Evolutionary conservation across 2,329 filamentous ascomycete genomes (phyloP), one percentile per base, ranked within the genome.

Genomic region (Lachnellula suecica): DNA sequence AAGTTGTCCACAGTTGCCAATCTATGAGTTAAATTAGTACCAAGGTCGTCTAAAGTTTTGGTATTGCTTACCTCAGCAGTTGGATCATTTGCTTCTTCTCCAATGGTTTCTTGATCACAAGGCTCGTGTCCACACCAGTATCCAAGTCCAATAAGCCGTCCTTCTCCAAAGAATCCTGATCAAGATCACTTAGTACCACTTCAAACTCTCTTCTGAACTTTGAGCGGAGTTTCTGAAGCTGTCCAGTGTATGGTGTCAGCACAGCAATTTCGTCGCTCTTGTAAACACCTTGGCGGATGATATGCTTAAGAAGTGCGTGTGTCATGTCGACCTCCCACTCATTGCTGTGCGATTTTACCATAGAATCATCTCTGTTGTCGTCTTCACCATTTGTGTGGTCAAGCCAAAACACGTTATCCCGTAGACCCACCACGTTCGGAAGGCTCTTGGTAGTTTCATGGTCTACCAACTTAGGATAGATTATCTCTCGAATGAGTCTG

Each of bases 1-100:
- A 89, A 91, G 57, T 91, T 91, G 65, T 89, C 85, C 0, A 90
- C 79, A 0, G 85, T 90, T 0, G 85, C 84, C 25, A 71, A 58
- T 4, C 68, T 48, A 4, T 69, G 20, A 35, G 17, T 3, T 11
- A n/a, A 40, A 6, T 40, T 13, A 40, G 19, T 40, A 40, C 17
- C 17, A 22, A 8, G 8, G 27, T 31, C 27, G 27, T n/a, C 7
- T 31, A 40, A 22, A 19, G 17, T 10, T 40, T 19, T 6, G 13
- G 11, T 40, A 19, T 40, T 4, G 20, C 37, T 19, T 20, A 40
- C 43, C 27, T 45, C 15, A 25, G 51, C 22, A 63, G 43, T 13
- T 66, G 59, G 17, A 59, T 57, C 6, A 68, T 38, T 7, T 59
- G 60, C 46, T 60, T 61, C 34, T 63, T 65, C 22, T 57, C 40